phyloP scores from a whole-genome alignment of 176 grass and related monocot genomes.

The Panicum miliaceum region DNA sequence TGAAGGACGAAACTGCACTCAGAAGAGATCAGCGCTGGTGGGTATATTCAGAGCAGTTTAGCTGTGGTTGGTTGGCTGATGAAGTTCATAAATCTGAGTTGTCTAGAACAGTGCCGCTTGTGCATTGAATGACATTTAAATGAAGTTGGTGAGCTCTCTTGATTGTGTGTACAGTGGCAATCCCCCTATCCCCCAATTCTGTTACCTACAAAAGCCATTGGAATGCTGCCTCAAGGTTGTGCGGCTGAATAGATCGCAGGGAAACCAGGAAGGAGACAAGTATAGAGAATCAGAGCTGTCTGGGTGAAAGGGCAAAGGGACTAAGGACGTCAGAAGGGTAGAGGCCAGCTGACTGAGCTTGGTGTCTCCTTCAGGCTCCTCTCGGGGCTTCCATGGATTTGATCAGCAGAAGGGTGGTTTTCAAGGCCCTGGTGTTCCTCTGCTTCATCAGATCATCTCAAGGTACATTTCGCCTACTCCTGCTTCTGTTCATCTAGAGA shows the following conservation, averaged over 20 bases:
- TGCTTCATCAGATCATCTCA: slow-evolving; percentile 59
- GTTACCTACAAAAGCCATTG: slow-evolving; percentile 48
- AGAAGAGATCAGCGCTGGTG: slow-evolving; percentile 22
- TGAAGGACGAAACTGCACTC: not conserved
- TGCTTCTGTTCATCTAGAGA: slow-evolving; percentile 10
- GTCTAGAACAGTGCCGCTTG: slow-evolving; percentile 32
- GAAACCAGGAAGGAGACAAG: slow-evolving; percentile 41
- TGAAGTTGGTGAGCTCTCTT: slow-evolving; percentile 47
- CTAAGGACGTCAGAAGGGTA: not conserved
- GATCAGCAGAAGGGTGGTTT: slow-evolving; percentile 41
- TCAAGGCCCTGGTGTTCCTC: slow-evolving; percentile 55
- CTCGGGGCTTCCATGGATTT: slow-evolving; percentile 50
- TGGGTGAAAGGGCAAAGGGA: slow-evolving; percentile 26
- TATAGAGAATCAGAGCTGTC: slow-evolving; percentile 37
- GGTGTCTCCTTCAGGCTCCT: not conserved
- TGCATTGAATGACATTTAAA: slow-evolving; percentile 52
- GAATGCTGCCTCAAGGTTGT: slow-evolving; percentile 35
- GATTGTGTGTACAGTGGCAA: slow-evolving; percentile 33
- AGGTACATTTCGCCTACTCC: slow-evolving; percentile 45
- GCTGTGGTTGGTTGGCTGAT: slow-evolving; percentile 52
- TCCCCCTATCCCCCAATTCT: not conserved
- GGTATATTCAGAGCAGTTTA: slow-evolving; percentile 40
- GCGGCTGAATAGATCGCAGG: slow-evolving; percentile 12
- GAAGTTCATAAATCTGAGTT: slow-evolving; percentile 49
- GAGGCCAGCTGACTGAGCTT: not conserved